Evolutionary conservation across 805 yeast species (phyloP).

Genomic region (Zygosaccharomyces siamensis): DNA sequence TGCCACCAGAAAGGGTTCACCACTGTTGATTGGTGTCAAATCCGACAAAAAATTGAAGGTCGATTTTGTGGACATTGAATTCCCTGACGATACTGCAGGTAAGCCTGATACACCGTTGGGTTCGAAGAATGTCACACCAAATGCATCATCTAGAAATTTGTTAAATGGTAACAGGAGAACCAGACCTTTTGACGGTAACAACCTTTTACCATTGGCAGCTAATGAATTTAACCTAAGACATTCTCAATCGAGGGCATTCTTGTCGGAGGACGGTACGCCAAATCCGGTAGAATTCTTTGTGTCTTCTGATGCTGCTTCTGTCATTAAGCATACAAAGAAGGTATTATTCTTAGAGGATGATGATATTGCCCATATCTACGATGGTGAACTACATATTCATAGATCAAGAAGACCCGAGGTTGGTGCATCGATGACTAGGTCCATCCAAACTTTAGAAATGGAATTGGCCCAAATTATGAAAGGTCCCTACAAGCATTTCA

Average conservation of each 20-base stretch:
- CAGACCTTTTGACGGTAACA: conserved; percentile 11
- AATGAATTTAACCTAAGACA: conserved; percentile 62
- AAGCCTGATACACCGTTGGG: conserved; percentile 33
- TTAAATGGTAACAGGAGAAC: conserved; percentile 13
- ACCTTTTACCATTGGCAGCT: conserved; percentile 50
- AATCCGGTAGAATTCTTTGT: conserved; percentile 93
- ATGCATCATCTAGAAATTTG: conserved; percentile 4
- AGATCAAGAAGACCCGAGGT: conserved; percentile 78
- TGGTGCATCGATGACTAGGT: conserved; percentile 88
- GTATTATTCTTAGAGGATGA: conserved; percentile 95
- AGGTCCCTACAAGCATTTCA: conserved; percentile 92
- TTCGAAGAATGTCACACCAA: conserved; percentile 6
- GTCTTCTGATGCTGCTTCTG: conserved; percentile 96
- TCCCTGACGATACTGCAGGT: conserved; percentile 57
- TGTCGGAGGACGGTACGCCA: conserved; percentile 88
- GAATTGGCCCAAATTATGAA: conserved; percentile 97
- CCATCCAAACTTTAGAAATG: conserved; percentile 93
- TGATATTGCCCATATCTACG: conserved; percentile 96
- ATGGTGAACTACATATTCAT: conserved; percentile 97
- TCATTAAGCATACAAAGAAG: conserved; percentile 93
- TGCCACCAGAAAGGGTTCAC: conserved; percentile 98
- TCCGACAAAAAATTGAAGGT: conserved; percentile 93
- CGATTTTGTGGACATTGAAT: conserved; percentile 97
- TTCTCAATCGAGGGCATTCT: conserved; percentile 93
- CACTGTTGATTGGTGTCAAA: conserved; percentile 93